These are phyloP conservation scores for Cystobasidium pallidum DNA, from an alignment of 1,284 basidiomycete genomes.

Conservation along the genomic window DNA sequence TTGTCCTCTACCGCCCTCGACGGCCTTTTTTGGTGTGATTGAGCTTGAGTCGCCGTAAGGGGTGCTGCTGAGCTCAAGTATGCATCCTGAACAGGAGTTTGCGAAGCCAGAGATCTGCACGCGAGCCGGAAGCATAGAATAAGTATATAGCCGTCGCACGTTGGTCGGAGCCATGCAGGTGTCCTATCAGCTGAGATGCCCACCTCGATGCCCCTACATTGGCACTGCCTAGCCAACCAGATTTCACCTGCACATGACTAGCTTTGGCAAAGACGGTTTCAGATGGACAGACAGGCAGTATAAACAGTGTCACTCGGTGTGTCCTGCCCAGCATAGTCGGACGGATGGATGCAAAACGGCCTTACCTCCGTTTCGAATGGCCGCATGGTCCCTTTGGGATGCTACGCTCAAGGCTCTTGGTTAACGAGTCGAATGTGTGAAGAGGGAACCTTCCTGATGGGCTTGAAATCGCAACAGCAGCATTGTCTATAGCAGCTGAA, in stretches of 20 bases:
- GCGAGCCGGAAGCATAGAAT: too few relatives aligned
- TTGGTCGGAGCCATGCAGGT: too few relatives aligned
- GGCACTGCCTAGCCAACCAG: constrained; percentile 15
- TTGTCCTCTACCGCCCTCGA: too few relatives aligned
- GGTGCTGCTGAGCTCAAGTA: too few relatives aligned
- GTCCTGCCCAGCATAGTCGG: not conserved
- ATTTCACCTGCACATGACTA: not conserved
- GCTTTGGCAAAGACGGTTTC: not conserved
- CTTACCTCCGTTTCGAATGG: not conserved
- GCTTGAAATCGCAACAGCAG: not conserved
- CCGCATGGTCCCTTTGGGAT: not conserved
- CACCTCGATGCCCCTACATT: constrained; percentile 3
- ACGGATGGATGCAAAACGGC: not conserved
- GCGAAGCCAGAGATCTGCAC: too few relatives aligned
- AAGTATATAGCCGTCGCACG: too few relatives aligned
- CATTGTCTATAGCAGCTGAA: not conserved
- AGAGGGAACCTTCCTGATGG: not conserved
- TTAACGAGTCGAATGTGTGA: not conserved
- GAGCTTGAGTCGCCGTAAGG: too few relatives aligned
- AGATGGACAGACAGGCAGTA: too few relatives aligned
- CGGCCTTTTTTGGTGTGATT: too few relatives aligned
- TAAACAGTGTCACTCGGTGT: not conserved
- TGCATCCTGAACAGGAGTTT: too few relatives aligned
- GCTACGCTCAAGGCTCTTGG: not conserved
- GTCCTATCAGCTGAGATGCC: too few relatives aligned